phyloP scores from a whole-genome alignment of 306 rosid species.

The Cucumis hystrix region DNA sequence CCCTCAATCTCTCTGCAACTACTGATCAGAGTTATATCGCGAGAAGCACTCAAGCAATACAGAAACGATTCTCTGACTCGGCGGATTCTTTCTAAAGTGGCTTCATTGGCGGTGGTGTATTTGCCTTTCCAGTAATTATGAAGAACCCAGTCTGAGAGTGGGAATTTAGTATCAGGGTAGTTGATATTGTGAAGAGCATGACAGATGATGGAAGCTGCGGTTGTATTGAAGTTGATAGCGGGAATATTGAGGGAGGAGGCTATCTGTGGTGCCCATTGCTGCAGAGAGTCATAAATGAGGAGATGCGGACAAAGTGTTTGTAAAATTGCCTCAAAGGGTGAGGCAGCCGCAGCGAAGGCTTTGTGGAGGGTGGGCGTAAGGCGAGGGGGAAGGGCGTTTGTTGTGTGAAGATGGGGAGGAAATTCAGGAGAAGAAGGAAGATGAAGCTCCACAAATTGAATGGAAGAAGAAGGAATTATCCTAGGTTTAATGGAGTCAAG shows the following conservation, averaged over 20 bases:
- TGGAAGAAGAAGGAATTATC: not conserved
- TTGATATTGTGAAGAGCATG: not conserved
- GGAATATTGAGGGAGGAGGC: constrained; percentile 15
- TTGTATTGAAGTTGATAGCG: constrained; percentile 1
- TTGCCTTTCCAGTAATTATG: not conserved
- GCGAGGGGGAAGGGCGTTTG: constrained; percentile 18
- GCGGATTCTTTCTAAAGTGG: not conserved
- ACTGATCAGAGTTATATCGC: not conserved
- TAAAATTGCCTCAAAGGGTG: constrained; percentile 7
- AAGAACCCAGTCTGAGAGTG: not conserved
- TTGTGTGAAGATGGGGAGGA: constrained; percentile 17
- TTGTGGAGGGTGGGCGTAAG: constrained; percentile 12
- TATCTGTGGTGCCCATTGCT: constrained; percentile 14
- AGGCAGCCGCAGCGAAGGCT: constrained; percentile 17
- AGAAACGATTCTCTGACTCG: not conserved
- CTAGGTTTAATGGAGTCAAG: not conserved
- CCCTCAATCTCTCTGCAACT: constrained; percentile 10
- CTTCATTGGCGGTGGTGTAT: not conserved
- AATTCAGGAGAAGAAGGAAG: constrained; percentile 4
- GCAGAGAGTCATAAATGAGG: constrained; percentile 19
- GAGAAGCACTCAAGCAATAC: not conserved
- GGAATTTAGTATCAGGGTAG: not conserved
- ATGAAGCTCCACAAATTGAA: not conserved
- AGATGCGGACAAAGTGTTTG: constrained; percentile 10
- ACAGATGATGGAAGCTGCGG: not conserved